Conservation (phyloP, 345 rosid species). For the Litchi chinensis region DNA sequence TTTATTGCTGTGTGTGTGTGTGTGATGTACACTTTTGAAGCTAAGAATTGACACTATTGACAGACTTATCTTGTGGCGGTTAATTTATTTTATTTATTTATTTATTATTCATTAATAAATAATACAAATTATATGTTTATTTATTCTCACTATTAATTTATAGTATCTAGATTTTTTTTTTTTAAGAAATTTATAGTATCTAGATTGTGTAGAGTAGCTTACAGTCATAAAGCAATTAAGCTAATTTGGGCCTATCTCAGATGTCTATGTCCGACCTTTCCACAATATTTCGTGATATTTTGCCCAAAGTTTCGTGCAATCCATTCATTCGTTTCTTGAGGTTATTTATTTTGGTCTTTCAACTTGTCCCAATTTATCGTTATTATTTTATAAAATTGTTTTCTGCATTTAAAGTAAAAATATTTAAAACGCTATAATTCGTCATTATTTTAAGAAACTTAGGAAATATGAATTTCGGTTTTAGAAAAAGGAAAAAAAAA, state of each 20-base stretch:
- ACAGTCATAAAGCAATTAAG: background rate
- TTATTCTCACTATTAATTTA: background rate
- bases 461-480: no score
- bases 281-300: background rate
- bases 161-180: background rate
- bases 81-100: background rate
- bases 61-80: background rate
- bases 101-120: background rate
- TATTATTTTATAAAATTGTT: no score
- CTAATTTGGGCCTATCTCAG: background rate
- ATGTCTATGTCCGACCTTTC: background rate
- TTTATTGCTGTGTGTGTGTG: background rate
- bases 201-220: no score
- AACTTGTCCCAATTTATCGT: no score
- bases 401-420: no score
- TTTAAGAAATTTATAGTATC: background rate
- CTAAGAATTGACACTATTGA: background rate
- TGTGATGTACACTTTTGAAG: background rate
- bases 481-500: no score
- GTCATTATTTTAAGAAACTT: no score
- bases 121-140: background rate
- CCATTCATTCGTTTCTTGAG: background rate
- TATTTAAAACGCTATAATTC: no score
- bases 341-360: background rate
- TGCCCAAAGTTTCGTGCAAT: background rate